phyloP scores from a whole-genome alignment of 345 rosid genomes.

The Heritiera fomes region DNA sequence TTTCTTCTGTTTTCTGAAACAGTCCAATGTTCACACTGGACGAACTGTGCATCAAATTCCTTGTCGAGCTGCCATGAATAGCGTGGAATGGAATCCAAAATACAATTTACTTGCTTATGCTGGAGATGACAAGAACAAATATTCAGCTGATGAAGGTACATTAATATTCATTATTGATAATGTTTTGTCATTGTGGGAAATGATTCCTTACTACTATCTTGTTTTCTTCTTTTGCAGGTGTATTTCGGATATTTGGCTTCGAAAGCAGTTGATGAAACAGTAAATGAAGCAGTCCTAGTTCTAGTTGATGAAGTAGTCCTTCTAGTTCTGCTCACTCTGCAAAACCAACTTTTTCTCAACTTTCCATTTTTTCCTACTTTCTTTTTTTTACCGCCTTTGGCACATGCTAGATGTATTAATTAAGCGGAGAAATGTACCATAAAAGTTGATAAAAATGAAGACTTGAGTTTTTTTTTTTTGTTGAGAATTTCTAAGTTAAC shows the following conservation, averaged over 20 bases:
- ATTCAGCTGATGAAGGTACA: constrained; percentile 74
- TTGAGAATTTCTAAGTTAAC: too few relatives aligned
- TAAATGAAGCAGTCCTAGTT: not conserved
- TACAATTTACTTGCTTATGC: constrained; percentile 92
- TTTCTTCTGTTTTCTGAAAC: constrained; percentile 54
- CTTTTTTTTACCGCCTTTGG: too few relatives aligned
- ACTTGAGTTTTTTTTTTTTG: too few relatives aligned
- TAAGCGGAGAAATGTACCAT: too few relatives aligned
- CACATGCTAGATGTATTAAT: too few relatives aligned
- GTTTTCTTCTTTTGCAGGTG: constrained; percentile 29
- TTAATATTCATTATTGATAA: too few relatives aligned
- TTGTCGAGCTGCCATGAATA: constrained; percentile 95
- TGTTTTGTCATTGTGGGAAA: too few relatives aligned
- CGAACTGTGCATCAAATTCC: constrained; percentile 90
- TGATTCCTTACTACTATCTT: too few relatives aligned
- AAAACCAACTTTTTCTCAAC: not conserved
- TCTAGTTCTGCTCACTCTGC: not conserved
- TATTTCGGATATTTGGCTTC: constrained; percentile 85
- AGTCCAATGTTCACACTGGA: constrained; percentile 92
- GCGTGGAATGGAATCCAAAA: constrained; percentile 98
- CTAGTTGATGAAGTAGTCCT: not conserved
- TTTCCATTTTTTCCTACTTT: too few relatives aligned
- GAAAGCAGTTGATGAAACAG: constrained; percentile 47
- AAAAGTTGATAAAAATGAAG: too few relatives aligned
- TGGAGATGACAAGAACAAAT: constrained; percentile 95